Evolutionary conservation across 139 green algal species (phyloP), one percentile per base, ranked within the genome.

Genomic region (Micromonas pusilla): DNA sequence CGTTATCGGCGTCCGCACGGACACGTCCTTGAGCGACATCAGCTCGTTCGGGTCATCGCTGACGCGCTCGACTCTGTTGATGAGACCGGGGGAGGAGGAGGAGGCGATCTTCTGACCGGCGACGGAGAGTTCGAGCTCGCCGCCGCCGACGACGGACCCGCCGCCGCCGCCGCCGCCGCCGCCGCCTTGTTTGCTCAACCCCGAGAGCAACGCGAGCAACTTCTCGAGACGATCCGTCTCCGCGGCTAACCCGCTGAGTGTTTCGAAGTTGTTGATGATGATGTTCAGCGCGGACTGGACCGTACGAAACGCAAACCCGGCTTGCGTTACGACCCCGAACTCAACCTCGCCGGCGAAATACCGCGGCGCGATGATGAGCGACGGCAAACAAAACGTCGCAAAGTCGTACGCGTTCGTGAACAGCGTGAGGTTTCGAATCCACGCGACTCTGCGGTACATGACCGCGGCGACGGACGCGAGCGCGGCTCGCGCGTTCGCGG

Each of bases 301-400:
- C 31, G 80, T 80, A 38, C 63, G 1, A 71, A 91, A 91, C 19
- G 87, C 80, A 81, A 88, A 84, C 34, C 79, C 64, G 37, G 87
- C 83, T 81, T 92, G 89, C 0, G 83, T 76, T 37, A 93, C 88
- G 68, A 87, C 82, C 33, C 91, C 82, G 77, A 96, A 97, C 66
- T 94, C 89, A 1, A 92, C 73, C 65, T 87, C 71, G n/a, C 89
- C 89, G 1, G 54, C 62, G 73, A 93, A 94, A 78, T 91, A 96
- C 30, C 79, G 66, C 2, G 90, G 91, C 4, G 90, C 90, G 1
- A 89, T 93, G 25, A 86, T 70, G 38, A 97, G 77, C 13, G 84
- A 85, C 16, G 92, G 91, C n/a, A 92, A 74, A 52, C 93, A 73
- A 20, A 95, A 89, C 33, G 92, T 96, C 38, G 89, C 86, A 70